Evolutionary conservation across 495 filamentous ascomycete species (phyloP), one percentile per base, ranked within the genome.

Genomic region (Trichoderma orchidacearum): DNA sequence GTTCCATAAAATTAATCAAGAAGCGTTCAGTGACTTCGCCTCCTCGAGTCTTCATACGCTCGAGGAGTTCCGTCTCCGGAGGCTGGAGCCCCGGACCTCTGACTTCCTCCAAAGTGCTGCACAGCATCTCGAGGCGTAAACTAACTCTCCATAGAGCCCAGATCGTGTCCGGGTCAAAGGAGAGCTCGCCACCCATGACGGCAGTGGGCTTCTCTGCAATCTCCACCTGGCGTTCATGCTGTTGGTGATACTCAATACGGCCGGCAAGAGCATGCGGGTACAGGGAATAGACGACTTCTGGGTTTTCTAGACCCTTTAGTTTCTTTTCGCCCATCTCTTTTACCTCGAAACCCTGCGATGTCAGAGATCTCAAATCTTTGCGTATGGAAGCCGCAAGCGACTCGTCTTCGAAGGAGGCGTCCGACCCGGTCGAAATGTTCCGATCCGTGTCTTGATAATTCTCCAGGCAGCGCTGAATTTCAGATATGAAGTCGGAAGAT

Each of bases 221-320:
- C 5, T 64, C 73, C 68, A 51, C 69, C 64, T 55, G 75, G 12
- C 69, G 50, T 54, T 69, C 61, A 50, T 83, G 78, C 45, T 84
- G 83, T 61, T 82, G 77, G 51, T 77, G 72, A 71, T 80, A 56
- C 64, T 82, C 70, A 82, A 82, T 68, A 18, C 93, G 83, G 45
- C 90, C 90, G n/a, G 86, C 82, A 15, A 99, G 80, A 11, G 85
- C 75, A 62, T 92, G 87, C 1, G 93, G 91, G 66, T 94, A 97
- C 66, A 97, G 87, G 34, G 95, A 81, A 66, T 92, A 95, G 54
- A 99, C 84, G 54, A 88, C 84, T 67, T 99, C 93, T 4, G 94
- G 93, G 67, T 99, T 99, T 66, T 99, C 93, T 7, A 99, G 80
- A 2, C 93, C 93, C 67, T 99, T 99, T 31, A 99, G 74, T 63